Base-by-base conservation (phyloP, 257 asterid genomes). In the Capsicum pubescens region DNA sequence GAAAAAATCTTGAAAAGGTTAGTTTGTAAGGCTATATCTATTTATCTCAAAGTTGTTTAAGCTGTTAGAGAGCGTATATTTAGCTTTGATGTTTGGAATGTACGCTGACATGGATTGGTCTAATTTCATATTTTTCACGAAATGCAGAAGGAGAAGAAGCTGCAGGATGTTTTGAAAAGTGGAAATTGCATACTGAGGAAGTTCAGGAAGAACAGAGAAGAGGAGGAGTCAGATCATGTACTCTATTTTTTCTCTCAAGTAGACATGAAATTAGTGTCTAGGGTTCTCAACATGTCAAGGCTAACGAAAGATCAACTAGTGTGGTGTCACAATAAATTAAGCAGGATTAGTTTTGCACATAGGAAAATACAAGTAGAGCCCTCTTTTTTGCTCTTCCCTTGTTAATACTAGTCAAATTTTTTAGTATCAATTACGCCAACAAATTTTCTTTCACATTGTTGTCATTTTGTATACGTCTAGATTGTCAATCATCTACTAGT, bases 71-170 rank as follows among this genome's bases (percentile, higher is more conserved):
- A 39, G 17, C 55, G 13, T 9, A 32, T 42, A 9, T 44, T 21
- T 6, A 3, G 12, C 9, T 61, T 59, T 59, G 26, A 72, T 48
- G 14, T 12, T n/a, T 21, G 16, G 44, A 48, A 74, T 74, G n/a
- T 50, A 72, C 60, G 21, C 50, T 50, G 44, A 48, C 80, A 15
- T 21, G n/a, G 8, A 82, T 14, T 21, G 19, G 19, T 6, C 8
- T 26, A 67, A 55, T 7, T 19, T 3, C 1, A 1, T 35, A 26
- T 16, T 17, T 2, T 16, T 50, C 14, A 26, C 66, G 32, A 6
- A 64, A 58, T 88, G 93, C 98, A 97, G 99, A 95, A 93, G 87
- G 98, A 93, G 87, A 93, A 88, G 90, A 95, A 90, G 90, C 90
- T 97, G 54, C 92, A 88, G 88, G 96, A 93, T n/a, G 7, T 88